phyloP scores from a whole-genome alignment of 768 basidiomycete genomes.

The Amanita inopinata region DNA sequence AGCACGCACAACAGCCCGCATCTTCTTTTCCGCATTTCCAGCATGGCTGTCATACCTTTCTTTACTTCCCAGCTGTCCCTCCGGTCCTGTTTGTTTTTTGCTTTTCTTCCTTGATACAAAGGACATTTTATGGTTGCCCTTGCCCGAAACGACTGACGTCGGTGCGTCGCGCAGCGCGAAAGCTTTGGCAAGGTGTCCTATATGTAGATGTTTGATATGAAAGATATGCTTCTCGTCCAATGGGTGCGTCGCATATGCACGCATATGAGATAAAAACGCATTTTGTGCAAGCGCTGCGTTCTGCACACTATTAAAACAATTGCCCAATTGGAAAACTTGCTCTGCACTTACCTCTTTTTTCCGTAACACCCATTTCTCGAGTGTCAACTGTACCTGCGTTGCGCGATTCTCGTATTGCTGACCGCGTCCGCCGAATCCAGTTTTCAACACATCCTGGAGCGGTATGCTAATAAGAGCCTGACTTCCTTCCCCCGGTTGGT shows the following conservation, averaged over 20 bases:
- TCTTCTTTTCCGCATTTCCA: conserved; percentile 64
- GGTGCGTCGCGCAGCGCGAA: conserved; percentile 89
- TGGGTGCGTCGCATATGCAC: conserved; percentile 96
- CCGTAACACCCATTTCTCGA: conserved; percentile 87
- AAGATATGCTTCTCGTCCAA: conserved; percentile 93
- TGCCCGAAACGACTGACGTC: conserved; percentile 29
- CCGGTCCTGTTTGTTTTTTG: conserved; percentile 11
- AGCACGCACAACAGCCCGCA: conserved; percentile 76
- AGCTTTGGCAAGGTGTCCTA: conserved; percentile 90
- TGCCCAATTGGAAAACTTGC: conserved; percentile 4
- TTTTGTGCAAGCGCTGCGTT: conserved; percentile 68
- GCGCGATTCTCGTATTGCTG: conserved; percentile 81
- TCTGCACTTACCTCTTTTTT: conserved; percentile 46
- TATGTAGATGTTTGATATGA: conserved; percentile 87
- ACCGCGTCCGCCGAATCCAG: conserved; percentile 81
- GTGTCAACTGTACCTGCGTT: conserved; percentile 90
- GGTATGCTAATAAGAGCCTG: conserved; percentile 48
- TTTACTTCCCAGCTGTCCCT: conserved; percentile 13
- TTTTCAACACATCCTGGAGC: conserved; percentile 61
- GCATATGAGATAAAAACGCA: conserved; percentile 87
- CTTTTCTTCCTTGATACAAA: conserved; percentile 15
- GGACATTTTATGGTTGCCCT: conserved; percentile 15
- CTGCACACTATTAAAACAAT: conserved; percentile 28
- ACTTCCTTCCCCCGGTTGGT: conserved; percentile 24
- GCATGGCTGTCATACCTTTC: conserved; percentile 34